phyloP scores from a whole-genome alignment of 106 monocot species.

The Allium sativum region DNA sequence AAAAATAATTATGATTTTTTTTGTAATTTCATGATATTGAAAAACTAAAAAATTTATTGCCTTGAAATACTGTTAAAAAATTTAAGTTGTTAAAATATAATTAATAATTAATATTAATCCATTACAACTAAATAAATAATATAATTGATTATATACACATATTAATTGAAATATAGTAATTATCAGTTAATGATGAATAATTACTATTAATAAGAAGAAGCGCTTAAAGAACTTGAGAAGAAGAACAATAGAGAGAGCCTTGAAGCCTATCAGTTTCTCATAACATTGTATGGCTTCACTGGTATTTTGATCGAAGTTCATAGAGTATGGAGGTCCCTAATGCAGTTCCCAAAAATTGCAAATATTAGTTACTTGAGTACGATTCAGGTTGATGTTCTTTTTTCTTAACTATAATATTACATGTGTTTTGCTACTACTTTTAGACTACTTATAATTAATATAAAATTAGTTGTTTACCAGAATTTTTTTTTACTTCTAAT shows the following conservation, averaged over 20 bases:
- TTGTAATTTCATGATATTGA: too few species aligned
- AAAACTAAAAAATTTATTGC: too few species aligned
- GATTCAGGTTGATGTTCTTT: conserved; percentile 33
- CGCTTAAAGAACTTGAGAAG: conserved; percentile 85
- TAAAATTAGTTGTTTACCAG: background rate
- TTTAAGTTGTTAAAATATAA: too few species aligned
- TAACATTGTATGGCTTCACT: conserved; percentile 72
- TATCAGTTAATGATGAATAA: too few species aligned
- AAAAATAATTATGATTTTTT: too few species aligned
- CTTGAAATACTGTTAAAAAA: too few species aligned
- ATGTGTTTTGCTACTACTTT: background rate
- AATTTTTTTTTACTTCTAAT: too few species aligned
- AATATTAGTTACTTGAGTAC: conserved; percentile 93
- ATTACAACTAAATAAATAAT: too few species aligned
- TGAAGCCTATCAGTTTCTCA: conserved; percentile 80
- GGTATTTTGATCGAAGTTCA: conserved; percentile 77
- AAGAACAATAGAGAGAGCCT: conserved; percentile 33
- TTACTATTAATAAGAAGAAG: too few species aligned
- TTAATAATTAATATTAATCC: too few species aligned
- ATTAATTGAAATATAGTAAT: too few species aligned
- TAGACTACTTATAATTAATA: background rate
- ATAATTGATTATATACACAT: too few species aligned
- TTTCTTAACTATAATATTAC: background rate
- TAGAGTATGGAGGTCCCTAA: conserved; percentile 80
- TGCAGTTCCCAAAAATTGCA: conserved; percentile 46